These are phyloP conservation scores for Mrakia blollopis DNA, from an alignment of 768 basidiomycete species.

Conservation along the genomic window DNA sequence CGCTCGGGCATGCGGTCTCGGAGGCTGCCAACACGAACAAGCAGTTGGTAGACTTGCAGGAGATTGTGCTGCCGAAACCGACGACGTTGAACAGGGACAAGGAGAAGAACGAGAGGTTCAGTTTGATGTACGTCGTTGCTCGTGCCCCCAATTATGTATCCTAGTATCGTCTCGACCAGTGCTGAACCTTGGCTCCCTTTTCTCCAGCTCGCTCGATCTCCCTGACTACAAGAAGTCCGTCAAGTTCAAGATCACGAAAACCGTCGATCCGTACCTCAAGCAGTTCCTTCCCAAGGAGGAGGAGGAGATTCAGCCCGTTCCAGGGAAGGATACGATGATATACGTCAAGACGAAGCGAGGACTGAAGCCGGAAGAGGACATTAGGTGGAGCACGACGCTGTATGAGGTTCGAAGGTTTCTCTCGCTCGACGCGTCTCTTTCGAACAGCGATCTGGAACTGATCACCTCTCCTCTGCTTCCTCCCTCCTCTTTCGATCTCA, in stretches of 20 bases:
- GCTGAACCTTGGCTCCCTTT: not conserved
- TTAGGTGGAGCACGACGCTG: constrained; percentile 29
- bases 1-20: constrained; percentile 28
- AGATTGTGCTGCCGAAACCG: constrained; percentile 14
- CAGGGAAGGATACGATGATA: not conserved
- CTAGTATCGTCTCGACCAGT: not conserved
- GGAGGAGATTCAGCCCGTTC: not conserved
- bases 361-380: constrained; percentile 26
- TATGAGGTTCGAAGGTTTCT: constrained; percentile 15
- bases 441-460: not conserved
- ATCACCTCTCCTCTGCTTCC: not conserved
- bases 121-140: not conserved
- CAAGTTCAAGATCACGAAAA: constrained; percentile 20
- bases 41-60: constrained; percentile 23
- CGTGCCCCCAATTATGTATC: too few relatives aligned
- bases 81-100: not conserved
- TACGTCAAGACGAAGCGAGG: constrained; percentile 14
- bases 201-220: not conserved
- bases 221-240: constrained; percentile 12
- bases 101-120: constrained; percentile 14
- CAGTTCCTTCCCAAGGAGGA: constrained; percentile 4
- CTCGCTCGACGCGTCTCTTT: not conserved
- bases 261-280: constrained; percentile 23
- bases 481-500: not conserved
- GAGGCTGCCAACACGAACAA: constrained; percentile 9